Conservation (phyloP, 768 basidiomycete species). For the Lyophyllum shimeji region DNA sequence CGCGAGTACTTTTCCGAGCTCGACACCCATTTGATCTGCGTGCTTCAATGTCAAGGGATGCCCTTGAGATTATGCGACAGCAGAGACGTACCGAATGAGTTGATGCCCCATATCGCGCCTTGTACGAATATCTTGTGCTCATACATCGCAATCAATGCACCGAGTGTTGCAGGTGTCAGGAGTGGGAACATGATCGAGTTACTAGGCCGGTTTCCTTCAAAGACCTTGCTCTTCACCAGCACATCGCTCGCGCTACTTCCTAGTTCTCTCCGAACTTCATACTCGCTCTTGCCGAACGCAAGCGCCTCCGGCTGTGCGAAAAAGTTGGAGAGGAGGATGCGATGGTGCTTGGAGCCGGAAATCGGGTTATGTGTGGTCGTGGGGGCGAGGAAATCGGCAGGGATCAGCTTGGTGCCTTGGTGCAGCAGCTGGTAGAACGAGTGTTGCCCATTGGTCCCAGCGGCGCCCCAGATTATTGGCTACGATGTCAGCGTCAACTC, state of each 20-base stretch:
- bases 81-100: constrained; percentile 78
- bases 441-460: constrained; percentile 98
- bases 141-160: constrained; percentile 86
- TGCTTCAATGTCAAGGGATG: not conserved
- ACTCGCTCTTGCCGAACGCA: constrained; percentile 96
- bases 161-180: constrained; percentile 82
- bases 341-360: constrained; percentile 85
- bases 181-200: constrained; percentile 95
- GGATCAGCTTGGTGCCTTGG: constrained; percentile 91
- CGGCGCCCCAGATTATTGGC: constrained; percentile 99
- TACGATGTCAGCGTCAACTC: constrained; percentile 25
- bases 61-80: not conserved
- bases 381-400: constrained; percentile 90
- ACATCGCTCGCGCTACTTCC: constrained; percentile 73
- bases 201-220: constrained; percentile 95
- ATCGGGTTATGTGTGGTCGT: constrained; percentile 91
- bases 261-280: constrained; percentile 71
- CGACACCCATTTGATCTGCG: constrained; percentile 98
- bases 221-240: constrained; percentile 95
- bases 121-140: constrained; percentile 99
- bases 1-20: constrained; percentile 95
- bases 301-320: constrained; percentile 98
- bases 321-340: constrained; percentile 96
- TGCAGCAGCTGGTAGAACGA: constrained; percentile 99
- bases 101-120: constrained; percentile 97